These are phyloP conservation scores for Solanum lycopersicoides DNA, from an alignment of 257 asterid species.

Conservation along the genomic window DNA sequence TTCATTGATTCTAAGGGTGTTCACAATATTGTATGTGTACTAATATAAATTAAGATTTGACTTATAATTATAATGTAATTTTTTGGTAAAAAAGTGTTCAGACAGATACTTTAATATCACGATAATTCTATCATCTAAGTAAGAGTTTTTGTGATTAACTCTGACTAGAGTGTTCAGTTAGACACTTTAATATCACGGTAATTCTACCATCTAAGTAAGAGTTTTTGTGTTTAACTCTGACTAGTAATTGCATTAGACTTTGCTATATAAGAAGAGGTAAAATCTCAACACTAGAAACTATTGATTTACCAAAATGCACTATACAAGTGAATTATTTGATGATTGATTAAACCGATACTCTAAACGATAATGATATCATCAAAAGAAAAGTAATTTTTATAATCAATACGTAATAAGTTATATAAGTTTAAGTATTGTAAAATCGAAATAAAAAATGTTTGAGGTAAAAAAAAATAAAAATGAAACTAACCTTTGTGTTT, in stretches of 20 bases:
- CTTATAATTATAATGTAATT: not conserved
- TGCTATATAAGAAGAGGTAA: not conserved
- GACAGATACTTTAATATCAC: no score
- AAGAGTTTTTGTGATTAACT: not conserved
- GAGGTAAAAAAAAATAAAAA: not conserved
- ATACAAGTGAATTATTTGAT: not conserved
- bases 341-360: not conserved
- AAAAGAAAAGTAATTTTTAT: not conserved
- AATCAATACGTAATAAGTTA: rapidly evolving
- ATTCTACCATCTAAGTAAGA: not conserved
- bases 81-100: rapidly evolving
- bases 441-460: no score
- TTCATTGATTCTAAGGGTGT: no score
- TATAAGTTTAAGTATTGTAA: not conserved
- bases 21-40: not conserved
- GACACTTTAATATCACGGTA: no score
- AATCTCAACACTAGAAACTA: not conserved
- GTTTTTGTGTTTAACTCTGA: not conserved
- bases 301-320: not conserved
- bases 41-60: no score
- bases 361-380: rapidly evolving
- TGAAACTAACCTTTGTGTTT: constrained; percentile 30
- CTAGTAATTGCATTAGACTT: not conserved
- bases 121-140: not conserved
- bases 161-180: rapidly evolving